Base-by-base conservation (phyloP, 78 protist species). In the Trichosphaerium sp. region DNA sequence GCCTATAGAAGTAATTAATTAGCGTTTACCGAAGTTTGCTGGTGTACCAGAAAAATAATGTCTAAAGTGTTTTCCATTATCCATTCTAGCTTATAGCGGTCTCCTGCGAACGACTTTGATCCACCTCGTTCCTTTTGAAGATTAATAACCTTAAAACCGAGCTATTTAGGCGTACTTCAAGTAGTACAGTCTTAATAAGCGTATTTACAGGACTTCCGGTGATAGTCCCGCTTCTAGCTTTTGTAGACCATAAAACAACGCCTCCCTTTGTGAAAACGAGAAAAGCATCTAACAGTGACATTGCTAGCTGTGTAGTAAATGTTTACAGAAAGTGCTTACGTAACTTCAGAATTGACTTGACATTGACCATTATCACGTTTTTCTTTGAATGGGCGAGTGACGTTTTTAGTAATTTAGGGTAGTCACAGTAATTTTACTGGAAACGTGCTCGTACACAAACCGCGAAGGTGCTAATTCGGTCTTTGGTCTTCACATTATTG, bases 251-350 rank as follows among this genome's bases (percentile, higher is more conserved):
- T 1, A 79, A 29, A 15, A 71, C 85, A 41, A 79, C 47, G 14
- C 85, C 85, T 21, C 85, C 85, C 25, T 71, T 79, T n/a, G 85
- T 79, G 58, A 68, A 49, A 38, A 79, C 69, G 48, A 74, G 66
- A 44, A 79, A 79, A 37, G 57, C 41, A 65, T 79, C 85, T 11
- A 79, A 47, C 85, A 79, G n/a, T n/a, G n/a, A n/a, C n/a, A n/a
- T n/a, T n/a, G n/a, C n/a, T n/a, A n/a, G n/a, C n/a, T n/a, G n/a
- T n/a, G n/a, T n/a, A n/a, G n/a, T n/a, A n/a, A n/a, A n/a, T n/a
- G n/a, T n/a, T n/a, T n/a, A n/a, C n/a, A n/a, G n/a, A n/a, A n/a
- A n/a, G n/a, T n/a, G n/a, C n/a, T n/a, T n/a, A n/a, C n/a, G n/a
- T n/a, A n/a, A n/a, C n/a, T n/a, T n/a, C n/a, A n/a, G n/a, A n/a